phyloP scores from a whole-genome alignment of 2,329 filamentous ascomycete genomes.

The Penicillium sp. region DNA sequence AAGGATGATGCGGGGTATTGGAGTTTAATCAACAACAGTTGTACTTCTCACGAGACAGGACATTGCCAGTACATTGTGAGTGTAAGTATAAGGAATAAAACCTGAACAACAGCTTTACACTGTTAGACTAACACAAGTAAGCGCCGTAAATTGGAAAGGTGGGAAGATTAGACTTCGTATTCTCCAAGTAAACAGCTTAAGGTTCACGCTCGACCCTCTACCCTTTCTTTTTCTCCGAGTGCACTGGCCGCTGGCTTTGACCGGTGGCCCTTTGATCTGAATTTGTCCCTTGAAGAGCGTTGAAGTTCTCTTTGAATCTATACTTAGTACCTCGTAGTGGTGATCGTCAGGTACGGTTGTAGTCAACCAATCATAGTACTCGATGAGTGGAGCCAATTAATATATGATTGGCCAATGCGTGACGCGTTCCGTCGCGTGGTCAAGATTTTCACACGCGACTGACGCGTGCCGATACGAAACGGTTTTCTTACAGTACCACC shows the following conservation, averaged over 20 bases:
- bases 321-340: not conserved
- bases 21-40: not conserved
- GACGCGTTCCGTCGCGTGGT: constrained; percentile 9
- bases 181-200: not conserved
- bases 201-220: not conserved
- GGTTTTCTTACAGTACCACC: not conserved
- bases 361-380: not conserved
- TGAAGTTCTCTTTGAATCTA: not conserved
- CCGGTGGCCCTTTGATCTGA: not conserved
- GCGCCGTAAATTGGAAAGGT: not conserved
- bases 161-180: not conserved
- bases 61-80: not conserved
- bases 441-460: not conserved
- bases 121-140: not conserved
- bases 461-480: not conserved
- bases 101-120: not conserved
- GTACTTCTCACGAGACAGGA: not conserved
- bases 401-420: constrained; percentile 8
- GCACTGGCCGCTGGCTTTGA: not conserved
- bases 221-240: not conserved
- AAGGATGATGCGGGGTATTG: constrained; percentile 13
- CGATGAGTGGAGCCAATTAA: not conserved
- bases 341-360: constrained; percentile 1
- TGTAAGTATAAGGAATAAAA: not conserved
- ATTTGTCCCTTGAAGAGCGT: not conserved